These are phyloP conservation scores for Penicillium silybi DNA, from an alignment of 495 filamentous ascomycete species.

Conservation along the genomic window DNA sequence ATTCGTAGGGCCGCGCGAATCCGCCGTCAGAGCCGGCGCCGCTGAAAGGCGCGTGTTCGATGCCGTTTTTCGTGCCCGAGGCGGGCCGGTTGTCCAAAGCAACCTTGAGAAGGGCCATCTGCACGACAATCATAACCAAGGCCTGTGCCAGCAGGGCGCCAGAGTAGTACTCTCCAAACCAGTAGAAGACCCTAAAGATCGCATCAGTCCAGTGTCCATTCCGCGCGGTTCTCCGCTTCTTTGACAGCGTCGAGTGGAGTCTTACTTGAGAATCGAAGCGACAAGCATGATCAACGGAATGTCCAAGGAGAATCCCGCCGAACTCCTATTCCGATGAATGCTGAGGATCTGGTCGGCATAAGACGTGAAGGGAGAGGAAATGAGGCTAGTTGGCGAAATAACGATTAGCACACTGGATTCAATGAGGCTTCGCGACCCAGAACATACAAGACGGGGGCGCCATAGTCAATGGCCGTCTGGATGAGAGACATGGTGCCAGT, in stretches of 20 bases:
- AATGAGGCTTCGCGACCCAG: not conserved
- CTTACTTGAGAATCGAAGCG: constrained; percentile 83
- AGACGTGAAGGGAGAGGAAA: constrained; percentile 78
- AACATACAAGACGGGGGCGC: constrained; percentile 43
- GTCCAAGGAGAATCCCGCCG: constrained; percentile 83
- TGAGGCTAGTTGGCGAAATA: constrained; percentile 42
- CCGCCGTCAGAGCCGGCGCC: constrained; percentile 18
- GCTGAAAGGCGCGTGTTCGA: constrained; percentile 45
- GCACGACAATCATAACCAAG: constrained; percentile 79
- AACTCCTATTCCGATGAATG: constrained; percentile 76
- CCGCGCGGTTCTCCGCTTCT: not conserved
- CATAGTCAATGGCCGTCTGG: constrained; percentile 42
- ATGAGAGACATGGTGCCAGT: constrained; percentile 36
- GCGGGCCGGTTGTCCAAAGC: constrained; percentile 84
- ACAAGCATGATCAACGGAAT: constrained; percentile 98
- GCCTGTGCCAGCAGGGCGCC: constrained; percentile 77
- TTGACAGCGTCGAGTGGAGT: not conserved
- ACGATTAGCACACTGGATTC: constrained; percentile 4
- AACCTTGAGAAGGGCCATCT: constrained; percentile 80
- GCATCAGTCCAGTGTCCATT: not conserved
- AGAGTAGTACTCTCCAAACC: constrained; percentile 84
- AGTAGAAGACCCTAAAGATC: constrained; percentile 76
- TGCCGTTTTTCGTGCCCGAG: constrained; percentile 50
- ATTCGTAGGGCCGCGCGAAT: constrained; percentile 69
- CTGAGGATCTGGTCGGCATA: constrained; percentile 90